Evolutionary conservation across 345 rosid genomes (phyloP).

Genomic region (Iberis pinnata): DNA sequence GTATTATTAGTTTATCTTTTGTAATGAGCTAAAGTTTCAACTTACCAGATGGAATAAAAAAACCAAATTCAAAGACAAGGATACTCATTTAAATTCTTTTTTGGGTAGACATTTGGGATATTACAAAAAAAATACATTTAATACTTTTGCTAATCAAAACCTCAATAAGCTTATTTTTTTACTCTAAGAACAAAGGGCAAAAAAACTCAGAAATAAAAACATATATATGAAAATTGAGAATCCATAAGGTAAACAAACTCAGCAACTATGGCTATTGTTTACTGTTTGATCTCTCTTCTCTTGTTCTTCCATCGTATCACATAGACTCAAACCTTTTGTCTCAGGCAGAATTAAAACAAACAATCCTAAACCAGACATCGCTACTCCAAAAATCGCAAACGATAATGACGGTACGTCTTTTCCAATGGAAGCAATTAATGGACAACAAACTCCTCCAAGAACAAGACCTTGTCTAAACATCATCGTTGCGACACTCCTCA

Average conservation of each 20-base stretch:
- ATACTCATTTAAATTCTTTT: no score
- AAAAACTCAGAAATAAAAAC: background rate
- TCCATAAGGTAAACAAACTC: conserved; percentile 3
- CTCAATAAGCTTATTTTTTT: background rate
- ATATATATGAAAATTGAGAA: background rate
- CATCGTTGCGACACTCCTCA: conserved; percentile 39
- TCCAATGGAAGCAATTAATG: conserved; percentile 35
- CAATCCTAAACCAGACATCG: conserved; percentile 21
- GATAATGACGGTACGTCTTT: conserved; percentile 18
- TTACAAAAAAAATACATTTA: no score
- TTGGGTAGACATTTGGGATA: no score
- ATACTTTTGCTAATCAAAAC: no score
- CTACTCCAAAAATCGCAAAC: conserved; percentile 29
- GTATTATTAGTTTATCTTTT: no score
- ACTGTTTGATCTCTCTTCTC: conserved; percentile 22
- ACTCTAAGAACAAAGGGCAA: no score
- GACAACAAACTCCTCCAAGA: conserved; percentile 32
- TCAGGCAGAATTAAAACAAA: conserved; percentile 33
- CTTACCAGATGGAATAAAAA: no score
- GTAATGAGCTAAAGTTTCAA: no score
- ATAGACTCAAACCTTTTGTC: conserved; percentile 31
- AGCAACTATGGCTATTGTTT: conserved; percentile 2
- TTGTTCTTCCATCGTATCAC: conserved; percentile 38
- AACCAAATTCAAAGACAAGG: no score
- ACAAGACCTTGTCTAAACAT: conserved; percentile 40